Evolutionary conservation across 768 basidiomycete species (phyloP).

Genomic region (Phlebiopsis gigantea): DNA sequence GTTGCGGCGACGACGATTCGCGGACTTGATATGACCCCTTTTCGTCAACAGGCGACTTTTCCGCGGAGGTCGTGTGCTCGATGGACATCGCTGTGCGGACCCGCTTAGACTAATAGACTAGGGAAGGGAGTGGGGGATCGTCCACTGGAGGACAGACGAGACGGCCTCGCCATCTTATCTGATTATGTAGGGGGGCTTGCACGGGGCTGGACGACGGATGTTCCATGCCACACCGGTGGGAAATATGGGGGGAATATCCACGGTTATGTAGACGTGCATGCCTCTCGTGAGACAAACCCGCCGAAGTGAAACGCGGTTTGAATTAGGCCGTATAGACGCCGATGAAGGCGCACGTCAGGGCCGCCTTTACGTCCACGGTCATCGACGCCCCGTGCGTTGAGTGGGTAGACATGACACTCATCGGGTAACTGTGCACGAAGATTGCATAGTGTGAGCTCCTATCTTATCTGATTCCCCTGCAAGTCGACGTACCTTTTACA

Average conservation of each 20-base stretch:
- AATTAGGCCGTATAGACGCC: no score
- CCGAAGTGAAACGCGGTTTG: no score
- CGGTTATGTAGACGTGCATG: not conserved
- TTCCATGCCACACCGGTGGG: conserved; percentile 9
- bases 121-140: conserved; percentile 5
- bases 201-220: not conserved
- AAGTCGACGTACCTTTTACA: not conserved
- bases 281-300: not conserved
- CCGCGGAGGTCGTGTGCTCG: conserved; percentile 8
- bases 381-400: not conserved
- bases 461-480: conserved; percentile 7
- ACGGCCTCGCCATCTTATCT: conserved; percentile 21
- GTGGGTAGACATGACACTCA: not conserved
- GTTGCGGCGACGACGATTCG: conserved; percentile 7
- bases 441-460: not conserved
- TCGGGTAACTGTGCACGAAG: not conserved
- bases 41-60: conserved; percentile 18
- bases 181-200: conserved; percentile 10
- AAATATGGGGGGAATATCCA: not conserved
- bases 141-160: not conserved
- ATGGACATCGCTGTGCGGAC: conserved; percentile 9
- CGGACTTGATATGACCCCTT: conserved; percentile 10
- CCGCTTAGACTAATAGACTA: not conserved
- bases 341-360: no score
- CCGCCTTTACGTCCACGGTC: no score